These are phyloP conservation scores for Cystobasidium ongulense DNA, from an alignment of 768 basidiomycete species.

Conservation along the genomic window DNA sequence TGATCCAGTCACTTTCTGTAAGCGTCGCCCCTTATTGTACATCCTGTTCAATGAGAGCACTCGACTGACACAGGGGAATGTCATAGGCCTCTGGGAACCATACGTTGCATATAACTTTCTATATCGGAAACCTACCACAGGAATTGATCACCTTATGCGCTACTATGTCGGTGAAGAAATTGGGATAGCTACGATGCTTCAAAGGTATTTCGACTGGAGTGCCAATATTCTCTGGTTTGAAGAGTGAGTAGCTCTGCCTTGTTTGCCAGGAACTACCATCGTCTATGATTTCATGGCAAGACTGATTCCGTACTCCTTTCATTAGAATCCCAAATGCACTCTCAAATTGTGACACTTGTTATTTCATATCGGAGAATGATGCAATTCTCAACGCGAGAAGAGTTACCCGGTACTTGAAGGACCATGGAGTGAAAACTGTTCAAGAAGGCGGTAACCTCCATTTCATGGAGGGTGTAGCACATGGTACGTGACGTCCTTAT, in stretches of 20 bases:
- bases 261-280: neutral
- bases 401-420: conserved; percentile 63
- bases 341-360: conserved; percentile 59
- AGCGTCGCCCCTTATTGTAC: neutral
- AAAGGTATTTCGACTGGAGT: conserved; percentile 44
- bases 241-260: conserved; percentile 55
- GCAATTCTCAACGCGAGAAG: conserved; percentile 70
- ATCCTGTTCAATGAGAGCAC: neutral
- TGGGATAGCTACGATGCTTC: conserved; percentile 72
- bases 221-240: conserved; percentile 83
- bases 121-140: conserved; percentile 54
- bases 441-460: conserved; percentile 54
- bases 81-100: conserved; percentile 82
- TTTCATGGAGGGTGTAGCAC: conserved; percentile 58
- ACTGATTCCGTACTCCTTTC: neutral
- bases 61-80: conserved; percentile 46
- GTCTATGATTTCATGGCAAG: neutral
- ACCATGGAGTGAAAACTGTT: conserved; percentile 55
- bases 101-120: conserved; percentile 84
- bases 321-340: neutral
- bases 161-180: conserved; percentile 84
- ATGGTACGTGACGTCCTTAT: conserved; percentile 47
- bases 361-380: conserved; percentile 76
- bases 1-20: conserved; percentile 55
- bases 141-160: conserved; percentile 64